Evolutionary conservation across 306 rosid species (phyloP), one percentile per base, ranked within the genome.

Genomic region (Acacia confusa): DNA sequence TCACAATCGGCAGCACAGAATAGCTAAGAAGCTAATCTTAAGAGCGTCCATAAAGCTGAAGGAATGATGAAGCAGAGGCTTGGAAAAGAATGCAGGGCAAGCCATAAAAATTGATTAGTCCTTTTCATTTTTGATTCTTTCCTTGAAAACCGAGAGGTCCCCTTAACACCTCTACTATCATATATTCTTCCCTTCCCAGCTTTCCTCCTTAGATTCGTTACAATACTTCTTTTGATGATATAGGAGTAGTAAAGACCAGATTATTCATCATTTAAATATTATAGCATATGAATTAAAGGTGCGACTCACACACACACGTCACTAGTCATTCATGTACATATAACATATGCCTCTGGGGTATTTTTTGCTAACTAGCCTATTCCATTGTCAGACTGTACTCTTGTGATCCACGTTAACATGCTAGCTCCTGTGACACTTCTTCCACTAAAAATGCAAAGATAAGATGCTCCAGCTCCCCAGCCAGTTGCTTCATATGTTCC

Each of bases 391-490:
- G 85, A 84, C 78, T 88, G 40, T 84, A 82, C 85, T 81, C 83
- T 84, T 66, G 70, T 65, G 60, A 60, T 12, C 79, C 79, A 60
- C 19, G 79, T 58, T 44, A 86, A 77, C 87, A 88, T 64, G 81
- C 86, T 44, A 93, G 84, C 78, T 96, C 97, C 76, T 82, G 80
- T 61, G 93, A 88, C 78, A 92, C 66, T 78, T 96, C 99, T 67
- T 88, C 89, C 57, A 94, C 87, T 60, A 96, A 79, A 72, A 82
- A 74, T 40, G 88, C 81, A 81, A 92, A 87, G 74, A 96, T 90
- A 17, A 85, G 86, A 69, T 87, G 57, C 77, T 96, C 99, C 75
- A 96, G 74, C 52, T 92, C 94, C 41, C 67, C 15, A 41, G 88
- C 97, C 7, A 88, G 64, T 65, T 90, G 90, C 74, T 79, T 88